Conservation (phyloP, 176 grass and related monocot species). For the Rhynchospora tenuis region DNA sequence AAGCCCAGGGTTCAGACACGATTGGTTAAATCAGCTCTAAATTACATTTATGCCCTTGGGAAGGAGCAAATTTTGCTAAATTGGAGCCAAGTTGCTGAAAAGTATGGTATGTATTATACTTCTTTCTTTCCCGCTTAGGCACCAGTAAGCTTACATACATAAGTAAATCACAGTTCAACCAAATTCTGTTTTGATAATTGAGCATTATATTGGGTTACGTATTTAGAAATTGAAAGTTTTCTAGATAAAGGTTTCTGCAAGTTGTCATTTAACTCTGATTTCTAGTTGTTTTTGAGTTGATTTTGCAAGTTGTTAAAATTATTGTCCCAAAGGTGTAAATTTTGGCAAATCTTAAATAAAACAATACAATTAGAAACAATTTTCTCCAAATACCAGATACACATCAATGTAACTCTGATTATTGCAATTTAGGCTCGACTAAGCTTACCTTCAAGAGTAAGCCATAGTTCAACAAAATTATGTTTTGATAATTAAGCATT, state of each 20-base stretch:
- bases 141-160: not conserved
- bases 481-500: not conserved
- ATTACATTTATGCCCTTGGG: constrained; percentile 39
- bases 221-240: not conserved
- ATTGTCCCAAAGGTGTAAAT: constrained; percentile 12
- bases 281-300: no score
- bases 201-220: not conserved
- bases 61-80: constrained; percentile 68
- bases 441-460: not conserved
- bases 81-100: constrained; percentile 76
- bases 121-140: not conserved
- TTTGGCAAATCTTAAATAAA: no score
- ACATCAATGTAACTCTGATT: not conserved
- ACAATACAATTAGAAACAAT: not conserved
- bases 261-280: no score
- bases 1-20: constrained; percentile 34
- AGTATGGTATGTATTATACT: constrained; percentile 43
- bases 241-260: constrained; percentile 1
- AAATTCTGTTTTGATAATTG: not conserved
- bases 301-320: no score
- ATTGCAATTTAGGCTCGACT: not conserved
- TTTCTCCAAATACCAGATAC: not conserved
- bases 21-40: constrained; percentile 38
- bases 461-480: not conserved
- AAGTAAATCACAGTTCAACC: not conserved